phyloP scores from a whole-genome alignment of 441 rosid species.

The Breynia disticha region DNA sequence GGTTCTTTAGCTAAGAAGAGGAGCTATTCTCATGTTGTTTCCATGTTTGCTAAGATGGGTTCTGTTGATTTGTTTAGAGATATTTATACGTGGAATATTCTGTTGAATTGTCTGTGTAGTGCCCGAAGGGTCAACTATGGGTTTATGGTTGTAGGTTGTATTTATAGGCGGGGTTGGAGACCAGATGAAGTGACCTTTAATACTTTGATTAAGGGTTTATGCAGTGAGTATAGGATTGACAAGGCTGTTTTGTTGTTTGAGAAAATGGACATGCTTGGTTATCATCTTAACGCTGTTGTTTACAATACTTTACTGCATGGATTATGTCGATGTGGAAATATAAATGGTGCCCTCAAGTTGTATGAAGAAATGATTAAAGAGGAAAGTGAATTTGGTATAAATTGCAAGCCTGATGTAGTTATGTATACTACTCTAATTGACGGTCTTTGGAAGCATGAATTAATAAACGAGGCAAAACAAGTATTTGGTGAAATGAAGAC shows the following conservation, averaged over 20 bases:
- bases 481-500: slow-evolving; percentile 18
- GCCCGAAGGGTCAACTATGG: slow-evolving; percentile 30
- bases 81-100: slow-evolving; percentile 2
- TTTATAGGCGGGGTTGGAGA: slow-evolving; percentile 36
- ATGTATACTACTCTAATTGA: slow-evolving; percentile 5
- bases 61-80: slow-evolving; percentile 1
- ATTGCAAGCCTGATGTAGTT: slow-evolving; percentile 12
- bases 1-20: slow-evolving; percentile 4
- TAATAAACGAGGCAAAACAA: slow-evolving; percentile 12
- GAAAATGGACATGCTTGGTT: slow-evolving; percentile 11
- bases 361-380: slow-evolving; percentile 13
- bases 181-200: slow-evolving; percentile 48
- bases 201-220: slow-evolving; percentile 45
- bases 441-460: slow-evolving; percentile 15
- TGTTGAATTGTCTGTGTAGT: slow-evolving; percentile 45
- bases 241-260: slow-evolving; percentile 45
- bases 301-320: slow-evolving; percentile 12
- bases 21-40: slow-evolving; percentile 4
- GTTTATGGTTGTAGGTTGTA: slow-evolving; percentile 39
- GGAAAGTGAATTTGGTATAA: slow-evolving; percentile 1
- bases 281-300: not conserved
- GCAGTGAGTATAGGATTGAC: slow-evolving; percentile 34
- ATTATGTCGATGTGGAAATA: slow-evolving; percentile 18
- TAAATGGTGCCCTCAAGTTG: slow-evolving; percentile 13
- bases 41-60: not conserved